Percentiles rank a stretch among this genome's conserved stretches.
Evolutionary conservation across 257 asterid species (phyloP).

Genomic region (Nicotiana noctiflora): DNA sequence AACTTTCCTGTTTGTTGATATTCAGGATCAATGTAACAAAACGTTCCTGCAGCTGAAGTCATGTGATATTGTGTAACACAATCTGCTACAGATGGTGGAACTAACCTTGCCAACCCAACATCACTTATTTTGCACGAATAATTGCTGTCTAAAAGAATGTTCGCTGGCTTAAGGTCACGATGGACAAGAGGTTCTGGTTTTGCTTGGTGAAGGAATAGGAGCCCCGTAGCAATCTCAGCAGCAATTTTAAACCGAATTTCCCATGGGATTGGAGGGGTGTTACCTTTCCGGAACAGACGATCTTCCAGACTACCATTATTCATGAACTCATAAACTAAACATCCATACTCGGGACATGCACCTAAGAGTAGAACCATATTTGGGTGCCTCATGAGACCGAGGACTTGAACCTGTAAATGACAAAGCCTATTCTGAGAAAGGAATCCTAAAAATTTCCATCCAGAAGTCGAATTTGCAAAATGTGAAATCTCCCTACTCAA

Average conservation of each 20-base stretch:
- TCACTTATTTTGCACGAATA: constrained; percentile 11
- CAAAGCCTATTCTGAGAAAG: not conserved
- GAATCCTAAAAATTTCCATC: not conserved
- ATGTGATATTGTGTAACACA: constrained; percentile 21
- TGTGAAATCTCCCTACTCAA: too few species aligned
- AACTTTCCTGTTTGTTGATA: constrained; percentile 18
- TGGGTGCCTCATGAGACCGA: constrained; percentile 20
- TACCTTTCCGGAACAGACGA: constrained; percentile 11
- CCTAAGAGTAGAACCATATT: constrained; percentile 20
- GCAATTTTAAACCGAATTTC: constrained; percentile 15
- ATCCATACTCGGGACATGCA: constrained; percentile 13
- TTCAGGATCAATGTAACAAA: constrained; percentile 19
- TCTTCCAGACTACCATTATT: constrained; percentile 11
- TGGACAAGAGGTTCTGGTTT: constrained; percentile 22
- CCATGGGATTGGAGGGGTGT: constrained; percentile 16
- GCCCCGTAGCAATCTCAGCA: constrained; percentile 13
- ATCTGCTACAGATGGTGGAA: constrained; percentile 19
- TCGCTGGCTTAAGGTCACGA: constrained; percentile 18
- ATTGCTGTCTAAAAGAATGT: constrained; percentile 20
- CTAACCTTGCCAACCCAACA: constrained; percentile 20
- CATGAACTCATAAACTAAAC: constrained; percentile 11
- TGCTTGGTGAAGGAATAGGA: constrained; percentile 18
- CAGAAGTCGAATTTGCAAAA: not conserved
- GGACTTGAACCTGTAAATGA: constrained; percentile 18
- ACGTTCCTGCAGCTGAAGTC: constrained; percentile 22